Evolutionary conservation across 345 rosid genomes (phyloP).

Genomic region (Iberis pinnata): DNA sequence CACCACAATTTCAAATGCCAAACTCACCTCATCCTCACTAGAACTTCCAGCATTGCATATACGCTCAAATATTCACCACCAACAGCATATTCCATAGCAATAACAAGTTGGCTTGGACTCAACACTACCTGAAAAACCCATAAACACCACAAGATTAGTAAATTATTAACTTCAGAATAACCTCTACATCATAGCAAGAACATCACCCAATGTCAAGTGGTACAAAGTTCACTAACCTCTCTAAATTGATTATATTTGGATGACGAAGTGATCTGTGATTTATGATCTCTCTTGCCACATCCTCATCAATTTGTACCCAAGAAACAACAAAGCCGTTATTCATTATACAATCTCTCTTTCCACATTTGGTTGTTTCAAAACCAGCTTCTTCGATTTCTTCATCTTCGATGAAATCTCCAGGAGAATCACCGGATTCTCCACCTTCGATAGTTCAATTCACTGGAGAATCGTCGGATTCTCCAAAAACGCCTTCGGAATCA

Average conservation of each 20-base stretch:
- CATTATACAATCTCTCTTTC: too few species aligned
- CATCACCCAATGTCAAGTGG: not conserved
- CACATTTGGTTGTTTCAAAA: too few species aligned
- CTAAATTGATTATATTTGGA: slow-evolving; percentile 82
- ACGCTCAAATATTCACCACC: slow-evolving; percentile 70
- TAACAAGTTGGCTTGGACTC: slow-evolving; percentile 62
- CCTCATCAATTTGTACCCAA: slow-evolving; percentile 67
- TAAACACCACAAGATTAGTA: not conserved
- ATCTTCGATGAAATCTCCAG: too few species aligned
- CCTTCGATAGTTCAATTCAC: too few species aligned
- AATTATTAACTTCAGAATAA: not conserved
- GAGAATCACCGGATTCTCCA: too few species aligned
- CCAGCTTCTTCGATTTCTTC: too few species aligned
- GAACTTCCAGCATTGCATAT: slow-evolving; percentile 64
- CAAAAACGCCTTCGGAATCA: too few species aligned
- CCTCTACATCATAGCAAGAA: not conserved
- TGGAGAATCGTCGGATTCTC: too few species aligned
- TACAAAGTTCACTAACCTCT: slow-evolving; percentile 41
- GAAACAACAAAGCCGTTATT: slow-evolving; percentile 5
- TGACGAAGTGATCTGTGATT: slow-evolving; percentile 82
- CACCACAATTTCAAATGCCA: not conserved
- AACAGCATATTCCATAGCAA: slow-evolving; percentile 74
- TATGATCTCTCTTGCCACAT: slow-evolving; percentile 80
- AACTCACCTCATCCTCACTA: slow-evolving; percentile 62
- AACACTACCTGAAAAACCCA: slow-evolving; percentile 40